Evolutionary conservation across 805 yeast genomes (phyloP), one percentile per base, ranked within the genome.

Genomic region (Yarrowia sp.): DNA sequence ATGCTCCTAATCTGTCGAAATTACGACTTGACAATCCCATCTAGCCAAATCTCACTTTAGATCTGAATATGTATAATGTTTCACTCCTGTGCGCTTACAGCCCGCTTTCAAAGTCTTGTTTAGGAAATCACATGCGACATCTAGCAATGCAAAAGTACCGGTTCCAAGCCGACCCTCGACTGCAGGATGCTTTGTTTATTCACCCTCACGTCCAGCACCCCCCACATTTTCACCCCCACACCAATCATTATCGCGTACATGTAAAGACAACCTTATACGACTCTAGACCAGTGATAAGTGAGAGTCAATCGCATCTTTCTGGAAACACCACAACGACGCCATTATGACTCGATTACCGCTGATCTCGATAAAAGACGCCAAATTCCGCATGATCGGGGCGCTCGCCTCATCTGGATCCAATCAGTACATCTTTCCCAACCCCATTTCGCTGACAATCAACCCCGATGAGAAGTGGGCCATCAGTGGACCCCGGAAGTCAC

Each of bases 401-500:
- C 24, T 54, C 14, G 46, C 61, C 19, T 26, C 46, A 24, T 12
- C 33, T 2, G 46, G 61, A 36, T 7, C 63, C 22, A 41, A 30
- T 16, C 54, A 54, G 12, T 38, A 52, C 17, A 21, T 83, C 1
- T 82, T 83, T 69, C 65, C 69, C 17, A 70, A 73, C 2, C 84
- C 84, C 2, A 58, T 82, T 4, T 70, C 76, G 3, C 76, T 85
- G 44, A 69, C 75, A 0, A 75, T 85, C 26, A 63, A 70, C 1
- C 65, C 74, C 4, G 68, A 73, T 11, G 80, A 83, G 67, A 76
- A 75, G 64, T 82, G 87, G 84, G 89, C 86, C 2, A 70, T 85
- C 14, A 73, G 82, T 19, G 89, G 89, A 0, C 76, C 86, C 0
- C 69, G 74, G 28, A 89, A 87, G 73, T 75, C 85, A 0, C 79